Conservation (phyloP, 345 rosid genomes). For the Odontarrhena argentea region DNA sequence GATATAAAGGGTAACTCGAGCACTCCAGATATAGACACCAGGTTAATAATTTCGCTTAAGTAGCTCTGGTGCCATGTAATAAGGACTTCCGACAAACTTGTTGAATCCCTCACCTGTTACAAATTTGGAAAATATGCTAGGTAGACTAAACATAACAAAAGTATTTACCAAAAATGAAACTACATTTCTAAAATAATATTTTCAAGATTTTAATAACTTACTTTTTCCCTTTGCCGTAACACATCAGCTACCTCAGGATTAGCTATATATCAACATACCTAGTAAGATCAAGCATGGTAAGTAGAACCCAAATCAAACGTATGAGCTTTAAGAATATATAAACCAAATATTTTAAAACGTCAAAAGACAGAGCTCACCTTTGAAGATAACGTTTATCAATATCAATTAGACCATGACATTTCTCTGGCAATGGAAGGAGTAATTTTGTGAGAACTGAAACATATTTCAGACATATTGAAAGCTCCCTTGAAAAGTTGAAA, state of each 20-base stretch:
- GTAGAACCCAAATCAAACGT: conserved; percentile 4
- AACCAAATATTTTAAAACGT: background rate
- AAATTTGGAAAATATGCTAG: conserved; percentile 23
- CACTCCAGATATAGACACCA: conserved; percentile 91
- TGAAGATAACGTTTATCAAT: conserved; percentile 93
- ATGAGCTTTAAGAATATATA: background rate
- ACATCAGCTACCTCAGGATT: too few species aligned
- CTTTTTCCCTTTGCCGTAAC: too few species aligned
- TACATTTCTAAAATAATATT: too few species aligned
- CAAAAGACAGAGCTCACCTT: conserved; percentile 50
- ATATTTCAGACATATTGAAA: conserved; percentile 78
- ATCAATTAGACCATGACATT: conserved; percentile 92
- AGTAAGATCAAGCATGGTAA: conserved; percentile 27
- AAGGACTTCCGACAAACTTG: conserved; percentile 94
- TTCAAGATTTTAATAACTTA: too few species aligned
- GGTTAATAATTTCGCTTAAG: conserved; percentile 78
- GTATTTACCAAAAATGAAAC: background rate
- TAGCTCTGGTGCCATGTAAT: conserved; percentile 96
- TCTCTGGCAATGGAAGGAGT: conserved; percentile 90
- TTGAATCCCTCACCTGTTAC: conserved; percentile 66
- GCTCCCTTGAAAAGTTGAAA: conserved; percentile 67
- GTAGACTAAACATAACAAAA: conserved; percentile 1
- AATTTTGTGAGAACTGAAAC: conserved; percentile 84
- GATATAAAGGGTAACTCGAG: conserved; percentile 85
- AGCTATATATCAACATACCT: too few species aligned